Percentiles rank a stretch among this genome's conserved stretches.
phyloP scores from a whole-genome alignment of 352 stramenopile genomes.

The Phytophthora fragariae region DNA sequence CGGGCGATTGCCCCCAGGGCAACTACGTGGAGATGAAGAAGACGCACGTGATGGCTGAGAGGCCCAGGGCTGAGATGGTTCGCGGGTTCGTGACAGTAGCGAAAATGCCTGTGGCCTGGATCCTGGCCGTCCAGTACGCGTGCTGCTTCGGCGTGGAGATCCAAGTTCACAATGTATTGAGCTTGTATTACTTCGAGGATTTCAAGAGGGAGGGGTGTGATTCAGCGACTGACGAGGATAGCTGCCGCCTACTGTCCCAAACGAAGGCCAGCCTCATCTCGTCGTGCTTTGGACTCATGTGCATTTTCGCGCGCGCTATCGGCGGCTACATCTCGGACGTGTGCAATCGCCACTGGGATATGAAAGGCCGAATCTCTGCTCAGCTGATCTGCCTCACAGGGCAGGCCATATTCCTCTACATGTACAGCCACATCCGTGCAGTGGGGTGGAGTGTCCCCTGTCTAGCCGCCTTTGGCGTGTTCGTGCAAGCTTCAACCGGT shows the following conservation, averaged over 20 bases:
- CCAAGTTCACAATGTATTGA: constrained; percentile 94
- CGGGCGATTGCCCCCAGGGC: constrained; percentile 31
- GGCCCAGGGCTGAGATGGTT: neutral
- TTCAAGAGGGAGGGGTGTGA: constrained; percentile 68
- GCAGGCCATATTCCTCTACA: constrained; percentile 79
- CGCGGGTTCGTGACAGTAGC: constrained; percentile 46
- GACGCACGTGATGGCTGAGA: constrained; percentile 49
- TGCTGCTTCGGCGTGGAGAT: constrained; percentile 95
- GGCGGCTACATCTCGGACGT: constrained; percentile 86
- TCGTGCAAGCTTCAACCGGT: constrained; percentile 59
- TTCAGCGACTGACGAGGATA: constrained; percentile 17
- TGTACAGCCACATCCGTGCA: constrained; percentile 74
- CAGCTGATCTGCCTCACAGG: constrained; percentile 76
- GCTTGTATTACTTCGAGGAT: constrained; percentile 89
- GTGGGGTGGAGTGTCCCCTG: constrained; percentile 65
- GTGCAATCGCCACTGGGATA: constrained; percentile 58
- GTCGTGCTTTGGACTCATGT: constrained; percentile 94
- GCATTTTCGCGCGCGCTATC: constrained; percentile 89
- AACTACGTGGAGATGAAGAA: constrained; percentile 69
- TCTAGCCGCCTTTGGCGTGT: constrained; percentile 90
- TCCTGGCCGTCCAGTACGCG: constrained; percentile 93
- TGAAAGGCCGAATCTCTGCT: constrained; percentile 51
- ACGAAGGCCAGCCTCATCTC: constrained; percentile 80
- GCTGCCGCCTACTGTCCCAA: constrained; percentile 29
- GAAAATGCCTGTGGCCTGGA: constrained; percentile 75